Conservation (phyloP, 352 stramenopile species). For the Pythium rhizo-oryzae region DNA sequence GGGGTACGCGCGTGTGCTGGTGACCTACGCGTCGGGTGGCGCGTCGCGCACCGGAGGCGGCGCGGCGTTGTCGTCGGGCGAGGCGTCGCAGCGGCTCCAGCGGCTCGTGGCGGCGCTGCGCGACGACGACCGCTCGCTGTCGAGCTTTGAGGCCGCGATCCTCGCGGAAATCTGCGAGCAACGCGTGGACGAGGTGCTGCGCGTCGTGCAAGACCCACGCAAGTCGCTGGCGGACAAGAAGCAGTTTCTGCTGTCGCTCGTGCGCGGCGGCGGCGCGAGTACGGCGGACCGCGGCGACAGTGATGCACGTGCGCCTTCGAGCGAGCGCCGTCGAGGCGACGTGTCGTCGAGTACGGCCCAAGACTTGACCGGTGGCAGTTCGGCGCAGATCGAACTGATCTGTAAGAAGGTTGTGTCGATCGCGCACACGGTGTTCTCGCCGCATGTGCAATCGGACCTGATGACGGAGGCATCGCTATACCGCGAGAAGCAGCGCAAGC, state of each 20-base stretch:
- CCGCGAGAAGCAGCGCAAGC: slow-evolving; percentile 30
- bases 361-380: slow-evolving; percentile 1
- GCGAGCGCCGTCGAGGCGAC: not conserved
- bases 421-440: slow-evolving; percentile 53
- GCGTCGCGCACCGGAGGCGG: not conserved
- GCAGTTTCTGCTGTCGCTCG: slow-evolving; percentile 42
- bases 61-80: not conserved
- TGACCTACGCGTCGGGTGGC: slow-evolving; percentile 19
- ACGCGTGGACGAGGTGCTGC: slow-evolving; percentile 38
- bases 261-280: slow-evolving; percentile 7
- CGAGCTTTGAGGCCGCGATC: slow-evolving; percentile 47
- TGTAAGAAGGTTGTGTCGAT: slow-evolving; percentile 58
- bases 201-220: slow-evolving; percentile 30
- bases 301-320: not conserved
- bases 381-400: slow-evolving; percentile 48
- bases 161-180: slow-evolving; percentile 52
- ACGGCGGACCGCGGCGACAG: not conserved
- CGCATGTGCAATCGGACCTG: slow-evolving; percentile 56
- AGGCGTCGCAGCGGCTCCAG: slow-evolving; percentile 29
- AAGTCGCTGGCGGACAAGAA: slow-evolving; percentile 50
- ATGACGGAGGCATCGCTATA: slow-evolving; percentile 39
- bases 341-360: not conserved
- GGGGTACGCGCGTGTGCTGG: slow-evolving; percentile 27
- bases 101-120: slow-evolving; percentile 42
- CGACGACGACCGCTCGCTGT: slow-evolving; percentile 44